Conservation (phyloP, 345 rosid genomes). For the Aquilaria sinensis region DNA sequence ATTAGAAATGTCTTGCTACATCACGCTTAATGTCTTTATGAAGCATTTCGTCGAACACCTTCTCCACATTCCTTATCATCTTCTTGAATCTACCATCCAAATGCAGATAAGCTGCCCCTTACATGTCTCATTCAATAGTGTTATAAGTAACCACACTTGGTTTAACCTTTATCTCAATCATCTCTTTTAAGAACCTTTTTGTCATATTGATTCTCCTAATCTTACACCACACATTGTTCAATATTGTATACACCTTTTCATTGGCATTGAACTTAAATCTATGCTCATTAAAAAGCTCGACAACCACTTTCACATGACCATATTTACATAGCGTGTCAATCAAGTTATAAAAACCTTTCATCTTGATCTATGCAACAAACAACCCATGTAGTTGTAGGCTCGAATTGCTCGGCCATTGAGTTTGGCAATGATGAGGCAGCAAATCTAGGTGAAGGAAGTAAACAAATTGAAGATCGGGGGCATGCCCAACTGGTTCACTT, state of each 20-base stretch:
- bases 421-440: conserved; percentile 67
- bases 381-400: conserved; percentile 60
- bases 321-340: conserved; percentile 80
- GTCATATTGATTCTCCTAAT: conserved; percentile 65
- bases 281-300: conserved; percentile 50
- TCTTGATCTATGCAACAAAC: conserved; percentile 30
- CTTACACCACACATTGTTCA: conserved; percentile 79
- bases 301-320: conserved; percentile 57
- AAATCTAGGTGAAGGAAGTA: conserved; percentile 58
- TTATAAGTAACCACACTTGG: conserved; percentile 74
- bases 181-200: conserved; percentile 59
- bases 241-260: conserved; percentile 52
- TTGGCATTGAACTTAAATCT: conserved; percentile 32
- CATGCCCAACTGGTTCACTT: conserved; percentile 40
- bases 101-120: conserved; percentile 60
- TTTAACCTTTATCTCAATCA: conserved; percentile 56
- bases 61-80: conserved; percentile 55
- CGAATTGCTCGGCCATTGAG: conserved; percentile 81
- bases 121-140: conserved; percentile 77
- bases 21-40: conserved; percentile 72
- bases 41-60: conserved; percentile 81
- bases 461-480: conserved; percentile 26
- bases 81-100: conserved; percentile 61
- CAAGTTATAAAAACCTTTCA: conserved; percentile 37
- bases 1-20: conserved; percentile 52